Percentiles rank a stretch among this genome's conserved stretches.
Evolutionary conservation across 1,284 basidiomycete species (phyloP).

Genomic region (Puccinia coronata): DNA sequence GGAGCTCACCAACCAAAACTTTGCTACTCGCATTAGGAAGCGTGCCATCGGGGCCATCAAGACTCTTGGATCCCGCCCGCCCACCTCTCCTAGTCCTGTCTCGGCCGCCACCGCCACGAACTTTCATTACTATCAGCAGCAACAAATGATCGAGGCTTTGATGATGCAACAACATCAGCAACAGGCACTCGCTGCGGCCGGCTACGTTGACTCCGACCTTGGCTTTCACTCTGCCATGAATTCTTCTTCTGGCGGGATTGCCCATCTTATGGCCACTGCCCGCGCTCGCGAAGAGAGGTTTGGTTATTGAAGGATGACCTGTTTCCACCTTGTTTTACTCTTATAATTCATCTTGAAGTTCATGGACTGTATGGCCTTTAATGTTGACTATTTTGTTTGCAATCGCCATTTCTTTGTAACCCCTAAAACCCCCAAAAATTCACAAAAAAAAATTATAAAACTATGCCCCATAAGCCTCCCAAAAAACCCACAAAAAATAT

Average conservation of each 20-base stretch:
- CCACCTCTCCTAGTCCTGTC: neutral
- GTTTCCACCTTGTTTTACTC: neutral
- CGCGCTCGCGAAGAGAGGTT: conserved; percentile 42
- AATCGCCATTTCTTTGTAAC: neutral
- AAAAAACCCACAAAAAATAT: neutral
- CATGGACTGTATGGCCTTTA: conserved; percentile 7
- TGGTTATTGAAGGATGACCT: conserved; percentile 26
- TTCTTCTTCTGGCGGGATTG: conserved; percentile 15
- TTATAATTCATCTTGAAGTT: conserved; percentile 11
- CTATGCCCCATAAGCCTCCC: neutral
- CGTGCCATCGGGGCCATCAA: conserved; percentile 44
- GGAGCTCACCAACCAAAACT: conserved; percentile 48
- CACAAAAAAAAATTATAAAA: neutral
- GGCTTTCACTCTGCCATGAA: conserved; percentile 23
- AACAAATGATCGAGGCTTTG: conserved; percentile 38
- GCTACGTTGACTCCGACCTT: conserved; percentile 13
- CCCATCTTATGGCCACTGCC: conserved; percentile 43
- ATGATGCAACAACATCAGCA: conserved; percentile 39
- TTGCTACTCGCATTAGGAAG: conserved; percentile 46
- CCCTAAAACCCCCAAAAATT: neutral
- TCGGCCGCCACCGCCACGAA: neutral
- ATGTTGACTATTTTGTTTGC: neutral
- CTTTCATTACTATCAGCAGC: conserved; percentile 28
- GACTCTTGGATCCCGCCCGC: conserved; percentile 25
- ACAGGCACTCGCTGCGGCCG: conserved; percentile 24